Conservation (phyloP, 2,329 filamentous ascomycete species). For the Venturia carpophila region DNA sequence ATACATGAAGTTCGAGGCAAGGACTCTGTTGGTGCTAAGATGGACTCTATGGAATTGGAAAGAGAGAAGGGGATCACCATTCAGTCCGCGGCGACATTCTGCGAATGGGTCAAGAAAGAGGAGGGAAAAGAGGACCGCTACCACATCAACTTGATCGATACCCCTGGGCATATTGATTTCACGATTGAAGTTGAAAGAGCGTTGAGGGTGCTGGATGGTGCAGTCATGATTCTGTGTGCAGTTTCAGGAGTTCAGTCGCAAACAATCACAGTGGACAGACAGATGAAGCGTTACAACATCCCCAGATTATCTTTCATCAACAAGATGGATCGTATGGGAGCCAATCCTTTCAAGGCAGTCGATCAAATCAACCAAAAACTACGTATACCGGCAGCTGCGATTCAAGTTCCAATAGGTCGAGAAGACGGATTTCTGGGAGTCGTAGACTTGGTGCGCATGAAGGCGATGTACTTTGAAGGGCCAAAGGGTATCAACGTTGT, state of each 20-base stretch:
- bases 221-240: slow-evolving; percentile 96
- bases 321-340: slow-evolving; percentile 99
- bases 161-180: slow-evolving; percentile 96
- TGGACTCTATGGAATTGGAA: slow-evolving; percentile 99
- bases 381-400: slow-evolving; percentile 81
- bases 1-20: slow-evolving; percentile 96
- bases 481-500: slow-evolving; percentile 66
- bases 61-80: slow-evolving; percentile 98
- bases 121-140: slow-evolving; percentile 82
- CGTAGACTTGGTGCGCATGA: slow-evolving; percentile 87
- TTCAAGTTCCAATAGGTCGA: slow-evolving; percentile 88
- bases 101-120: slow-evolving; percentile 81
- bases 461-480: slow-evolving; percentile 87
- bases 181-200: slow-evolving; percentile 98
- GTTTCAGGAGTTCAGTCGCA: slow-evolving; percentile 96
- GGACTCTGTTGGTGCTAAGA: slow-evolving; percentile 93
- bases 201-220: slow-evolving; percentile 86
- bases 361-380: slow-evolving; percentile 97
- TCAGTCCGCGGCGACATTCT: slow-evolving; percentile 95
- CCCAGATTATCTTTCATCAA: slow-evolving; percentile 95
- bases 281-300: slow-evolving; percentile 98
- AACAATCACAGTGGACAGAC: slow-evolving; percentile 94
- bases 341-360: slow-evolving; percentile 94
- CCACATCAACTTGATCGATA: slow-evolving; percentile 98
- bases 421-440: slow-evolving; percentile 92